Evolutionary conservation across 805 yeast species (phyloP).

Genomic region (Candida insectorum): DNA sequence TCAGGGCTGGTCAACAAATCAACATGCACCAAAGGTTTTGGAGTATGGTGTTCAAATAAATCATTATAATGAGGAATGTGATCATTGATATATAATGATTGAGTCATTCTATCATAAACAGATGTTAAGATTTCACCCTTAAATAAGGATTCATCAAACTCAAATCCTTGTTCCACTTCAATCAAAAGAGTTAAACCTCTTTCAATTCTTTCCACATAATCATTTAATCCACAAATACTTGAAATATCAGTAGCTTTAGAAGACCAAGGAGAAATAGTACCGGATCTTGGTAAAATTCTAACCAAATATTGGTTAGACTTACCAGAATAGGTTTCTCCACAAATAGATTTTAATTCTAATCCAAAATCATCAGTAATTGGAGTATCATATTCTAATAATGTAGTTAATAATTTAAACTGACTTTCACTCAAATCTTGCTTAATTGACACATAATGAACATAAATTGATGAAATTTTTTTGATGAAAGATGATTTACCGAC

Average conservation of each 20-base stretch:
- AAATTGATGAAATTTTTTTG: conserved; percentile 67
- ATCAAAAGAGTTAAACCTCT: conserved; percentile 81
- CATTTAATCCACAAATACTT: conserved; percentile 77
- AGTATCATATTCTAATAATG: conserved; percentile 71
- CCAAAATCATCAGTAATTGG: conserved; percentile 38
- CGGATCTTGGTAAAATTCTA: conserved; percentile 84
- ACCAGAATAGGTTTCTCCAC: background rate
- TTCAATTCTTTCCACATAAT: conserved; percentile 77
- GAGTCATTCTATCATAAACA: conserved; percentile 94
- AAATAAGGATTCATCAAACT: conserved; percentile 49
- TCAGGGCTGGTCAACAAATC: conserved; percentile 57
- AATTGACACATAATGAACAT: conserved; percentile 76
- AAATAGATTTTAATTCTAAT: background rate
- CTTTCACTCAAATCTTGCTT: conserved; percentile 34
- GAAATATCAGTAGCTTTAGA: conserved; percentile 97
- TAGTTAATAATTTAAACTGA: conserved; percentile 49
- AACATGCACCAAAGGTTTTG: conserved; percentile 78
- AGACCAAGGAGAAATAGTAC: conserved; percentile 99
- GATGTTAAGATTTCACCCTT: conserved; percentile 56
- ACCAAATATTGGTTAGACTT: conserved; percentile 41
- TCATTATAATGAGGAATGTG: conserved; percentile 65
- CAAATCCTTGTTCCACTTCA: conserved; percentile 64
- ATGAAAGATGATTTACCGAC: conserved; percentile 58
- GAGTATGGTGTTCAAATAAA: conserved; percentile 71
- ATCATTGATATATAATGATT: conserved; percentile 53